Evolutionary conservation across 2,329 filamentous ascomycete genomes (phyloP).

Genomic region (Aspergillus tanneri): DNA sequence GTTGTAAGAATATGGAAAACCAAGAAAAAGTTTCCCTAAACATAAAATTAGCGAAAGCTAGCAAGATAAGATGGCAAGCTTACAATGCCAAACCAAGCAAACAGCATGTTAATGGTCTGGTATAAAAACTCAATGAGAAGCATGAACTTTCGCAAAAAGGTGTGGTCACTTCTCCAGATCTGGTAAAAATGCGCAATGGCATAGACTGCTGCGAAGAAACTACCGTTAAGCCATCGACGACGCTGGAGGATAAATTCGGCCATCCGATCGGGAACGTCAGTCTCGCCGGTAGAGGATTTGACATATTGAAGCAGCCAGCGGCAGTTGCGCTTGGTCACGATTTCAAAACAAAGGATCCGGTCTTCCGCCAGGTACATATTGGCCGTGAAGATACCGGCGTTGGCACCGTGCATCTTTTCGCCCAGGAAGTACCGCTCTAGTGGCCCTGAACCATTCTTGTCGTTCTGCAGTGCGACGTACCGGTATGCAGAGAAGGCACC

Average conservation of each 20-base stretch:
- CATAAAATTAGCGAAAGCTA: slow-evolving; percentile 13
- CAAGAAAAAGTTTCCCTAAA: slow-evolving; percentile 87
- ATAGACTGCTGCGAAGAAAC: slow-evolving; percentile 97
- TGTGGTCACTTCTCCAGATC: slow-evolving; percentile 91
- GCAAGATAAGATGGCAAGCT: slow-evolving; percentile 23
- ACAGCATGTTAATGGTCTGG: slow-evolving; percentile 93
- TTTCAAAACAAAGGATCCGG: slow-evolving; percentile 62
- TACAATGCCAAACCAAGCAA: slow-evolving; percentile 94
- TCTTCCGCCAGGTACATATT: slow-evolving; percentile 63
- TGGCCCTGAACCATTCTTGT: slow-evolving; percentile 89
- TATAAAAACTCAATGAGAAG: slow-evolving; percentile 92
- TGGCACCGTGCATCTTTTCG: slow-evolving; percentile 90
- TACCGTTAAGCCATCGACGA: slow-evolving; percentile 95
- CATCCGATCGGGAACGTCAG: slow-evolving; percentile 91
- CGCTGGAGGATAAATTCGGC: slow-evolving; percentile 94
- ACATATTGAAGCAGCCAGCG: slow-evolving; percentile 98
- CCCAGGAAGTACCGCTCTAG: slow-evolving; percentile 96
- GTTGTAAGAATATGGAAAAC: slow-evolving; percentile 96
- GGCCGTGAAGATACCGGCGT: slow-evolving; percentile 93
- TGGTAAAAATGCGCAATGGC: slow-evolving; percentile 93
- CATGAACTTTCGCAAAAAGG: slow-evolving; percentile 79
- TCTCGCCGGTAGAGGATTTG: slow-evolving; percentile 95
- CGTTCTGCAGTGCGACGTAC: slow-evolving; percentile 91
- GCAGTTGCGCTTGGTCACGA: slow-evolving; percentile 95
- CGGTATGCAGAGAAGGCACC: slow-evolving; percentile 98